Evolutionary conservation across 257 asterid species (phyloP).

Genomic region (Capsicum chinense): DNA sequence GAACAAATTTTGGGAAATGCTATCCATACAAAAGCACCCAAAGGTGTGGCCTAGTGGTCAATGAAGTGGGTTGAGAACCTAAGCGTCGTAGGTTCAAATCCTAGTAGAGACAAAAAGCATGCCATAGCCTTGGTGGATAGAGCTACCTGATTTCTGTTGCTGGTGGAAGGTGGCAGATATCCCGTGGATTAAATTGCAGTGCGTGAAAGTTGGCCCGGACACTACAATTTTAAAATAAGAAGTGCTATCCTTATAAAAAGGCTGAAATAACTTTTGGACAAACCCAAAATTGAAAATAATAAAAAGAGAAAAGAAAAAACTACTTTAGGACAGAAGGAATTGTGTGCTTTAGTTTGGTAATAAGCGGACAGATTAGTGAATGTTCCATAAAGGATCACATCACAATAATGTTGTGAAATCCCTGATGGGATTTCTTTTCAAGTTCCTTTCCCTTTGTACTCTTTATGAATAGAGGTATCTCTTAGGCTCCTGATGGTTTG

Average conservation of each 20-base stretch:
- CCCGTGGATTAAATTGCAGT: too few relatives aligned
- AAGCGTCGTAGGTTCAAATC: too few relatives aligned
- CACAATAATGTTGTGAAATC: slow-evolving; percentile 9
- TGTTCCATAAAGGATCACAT: neutral
- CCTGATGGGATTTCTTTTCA: neutral
- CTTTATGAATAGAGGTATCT: neutral
- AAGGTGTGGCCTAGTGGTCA: too few relatives aligned
- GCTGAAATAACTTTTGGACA: neutral
- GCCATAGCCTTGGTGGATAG: too few relatives aligned
- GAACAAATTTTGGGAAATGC: neutral
- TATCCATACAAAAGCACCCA: neutral
- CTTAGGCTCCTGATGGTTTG: neutral
- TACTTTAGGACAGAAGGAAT: neutral
- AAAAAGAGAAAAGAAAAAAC: neutral
- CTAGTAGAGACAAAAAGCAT: too few relatives aligned
- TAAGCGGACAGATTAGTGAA: neutral
- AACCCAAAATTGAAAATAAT: neutral
- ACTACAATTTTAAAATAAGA: too few relatives aligned
- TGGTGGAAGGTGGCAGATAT: too few relatives aligned
- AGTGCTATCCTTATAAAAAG: too few relatives aligned
- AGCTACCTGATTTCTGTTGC: too few relatives aligned
- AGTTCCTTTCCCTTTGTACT: neutral
- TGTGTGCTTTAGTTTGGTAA: neutral
- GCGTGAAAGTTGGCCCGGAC: too few relatives aligned
- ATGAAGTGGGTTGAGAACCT: too few relatives aligned